Evolutionary conservation across 1,284 basidiomycete species (phyloP).

Genomic region (Caloboletus firmus): DNA sequence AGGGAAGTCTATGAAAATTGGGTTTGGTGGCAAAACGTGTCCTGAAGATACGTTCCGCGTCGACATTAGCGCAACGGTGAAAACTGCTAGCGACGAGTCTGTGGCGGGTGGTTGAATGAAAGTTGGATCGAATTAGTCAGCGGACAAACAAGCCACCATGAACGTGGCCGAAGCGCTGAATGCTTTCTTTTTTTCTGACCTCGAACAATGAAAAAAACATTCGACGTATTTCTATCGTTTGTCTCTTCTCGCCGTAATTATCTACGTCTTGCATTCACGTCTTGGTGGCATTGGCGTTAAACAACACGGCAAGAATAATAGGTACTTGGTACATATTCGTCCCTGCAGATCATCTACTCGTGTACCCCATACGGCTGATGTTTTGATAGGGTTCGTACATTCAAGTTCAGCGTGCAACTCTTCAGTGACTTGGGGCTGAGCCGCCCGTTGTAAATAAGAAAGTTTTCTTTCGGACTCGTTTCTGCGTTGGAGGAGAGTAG

Average conservation of each 20-base stretch:
- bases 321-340: slow-evolving; percentile 25
- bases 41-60: slow-evolving; percentile 32
- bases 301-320: slow-evolving; percentile 58
- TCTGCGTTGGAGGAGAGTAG: background rate
- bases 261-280: slow-evolving; percentile 53
- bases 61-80: slow-evolving; percentile 34
- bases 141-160: slow-evolving; percentile 2
- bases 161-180: too few species aligned
- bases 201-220: background rate
- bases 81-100: too few species aligned
- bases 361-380: slow-evolving; percentile 43
- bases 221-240: background rate
- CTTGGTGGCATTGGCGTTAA: slow-evolving; percentile 59
- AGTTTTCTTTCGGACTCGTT: too few species aligned
- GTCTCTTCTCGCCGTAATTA: slow-evolving; percentile 50
- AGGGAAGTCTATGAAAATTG: slow-evolving; percentile 56
- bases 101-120: too few species aligned
- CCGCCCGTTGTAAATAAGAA: background rate
- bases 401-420: background rate
- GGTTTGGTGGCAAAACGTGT: slow-evolving; percentile 48
- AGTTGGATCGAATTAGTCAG: slow-evolving; percentile 17
- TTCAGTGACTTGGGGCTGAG: background rate
- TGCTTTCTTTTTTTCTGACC: background rate
- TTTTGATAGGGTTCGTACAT: slow-evolving; percentile 57
- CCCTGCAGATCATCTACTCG: slow-evolving; percentile 60